A percentile compares a stretch with the other conserved stretches of the same genome.
Conservation (phyloP, 2,329 filamentous ascomycete species). For the Lachnellula hyalina region DNA sequence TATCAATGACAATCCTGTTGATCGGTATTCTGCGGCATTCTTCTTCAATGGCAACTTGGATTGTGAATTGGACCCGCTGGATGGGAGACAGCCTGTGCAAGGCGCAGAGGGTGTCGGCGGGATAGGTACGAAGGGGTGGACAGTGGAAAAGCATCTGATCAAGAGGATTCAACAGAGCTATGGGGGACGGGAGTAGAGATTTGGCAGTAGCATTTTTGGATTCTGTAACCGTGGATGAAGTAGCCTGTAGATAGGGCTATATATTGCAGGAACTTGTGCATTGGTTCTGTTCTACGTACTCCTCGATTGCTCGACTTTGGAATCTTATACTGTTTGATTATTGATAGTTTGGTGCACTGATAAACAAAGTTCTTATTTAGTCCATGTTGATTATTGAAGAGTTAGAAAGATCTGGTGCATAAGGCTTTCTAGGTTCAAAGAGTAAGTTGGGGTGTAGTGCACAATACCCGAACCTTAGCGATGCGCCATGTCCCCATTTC, state of each 20-base stretch:
- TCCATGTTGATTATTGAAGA: not conserved
- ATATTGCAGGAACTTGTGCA: not conserved
- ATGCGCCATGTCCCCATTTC: not conserved
- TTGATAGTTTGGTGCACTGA: not conserved
- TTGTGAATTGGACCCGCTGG: not conserved
- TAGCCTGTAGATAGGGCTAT: not conserved
- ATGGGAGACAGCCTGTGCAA: not conserved
- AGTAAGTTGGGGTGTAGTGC: not conserved
- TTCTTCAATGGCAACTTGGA: not conserved
- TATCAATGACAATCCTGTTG: not conserved
- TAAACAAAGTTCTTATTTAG: not conserved
- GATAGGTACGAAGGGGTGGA: not conserved
- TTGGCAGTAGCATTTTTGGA: not conserved
- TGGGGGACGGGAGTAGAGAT: not conserved
- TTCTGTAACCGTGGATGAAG: not conserved
- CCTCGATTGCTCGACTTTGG: not conserved
- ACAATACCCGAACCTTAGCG: not conserved
- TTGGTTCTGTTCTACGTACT: not conserved
- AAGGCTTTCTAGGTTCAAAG: not conserved
- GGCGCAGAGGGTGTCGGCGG: not conserved
- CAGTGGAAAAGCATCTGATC: not conserved
- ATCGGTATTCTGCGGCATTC: not conserved
- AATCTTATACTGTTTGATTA: not conserved
- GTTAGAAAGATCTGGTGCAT: not conserved
- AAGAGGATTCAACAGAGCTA: not conserved